These are phyloP conservation scores for Fusarium sp. DNA, from an alignment of 2,329 filamentous ascomycete species.

Conservation along the genomic window DNA sequence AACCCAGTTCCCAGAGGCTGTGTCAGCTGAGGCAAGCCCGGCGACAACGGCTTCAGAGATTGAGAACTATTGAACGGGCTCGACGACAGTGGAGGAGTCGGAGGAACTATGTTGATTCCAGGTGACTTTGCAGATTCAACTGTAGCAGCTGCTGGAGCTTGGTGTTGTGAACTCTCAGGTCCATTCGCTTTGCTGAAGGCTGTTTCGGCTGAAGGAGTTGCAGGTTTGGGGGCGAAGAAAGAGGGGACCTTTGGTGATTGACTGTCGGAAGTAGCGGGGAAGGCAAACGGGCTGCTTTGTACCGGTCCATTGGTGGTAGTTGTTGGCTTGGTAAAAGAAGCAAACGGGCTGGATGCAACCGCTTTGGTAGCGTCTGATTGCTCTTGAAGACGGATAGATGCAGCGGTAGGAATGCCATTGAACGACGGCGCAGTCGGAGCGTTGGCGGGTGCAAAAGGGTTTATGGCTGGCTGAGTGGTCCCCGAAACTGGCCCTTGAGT, in stretches of 20 bases:
- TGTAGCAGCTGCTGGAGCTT: not conserved
- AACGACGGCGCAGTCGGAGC: constrained; percentile 17
- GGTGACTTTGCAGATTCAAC: constrained; percentile 27
- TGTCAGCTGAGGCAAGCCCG: not conserved
- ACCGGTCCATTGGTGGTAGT: constrained; percentile 1
- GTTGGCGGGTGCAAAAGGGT: constrained; percentile 39
- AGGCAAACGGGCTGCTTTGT: constrained; percentile 28
- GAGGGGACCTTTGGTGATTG: constrained; percentile 7
- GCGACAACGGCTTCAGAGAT: not conserved
- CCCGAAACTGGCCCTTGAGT: constrained; percentile 22
- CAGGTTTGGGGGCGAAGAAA: constrained; percentile 24
- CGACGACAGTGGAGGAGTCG: constrained; percentile 35
- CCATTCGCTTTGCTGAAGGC: constrained; percentile 11
- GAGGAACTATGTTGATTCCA: constrained; percentile 27
- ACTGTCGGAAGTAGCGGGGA: constrained; percentile 9
- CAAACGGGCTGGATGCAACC: constrained; percentile 35
- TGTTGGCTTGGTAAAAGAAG: constrained; percentile 21
- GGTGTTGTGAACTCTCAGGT: not conserved
- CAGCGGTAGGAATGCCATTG: constrained; percentile 16
- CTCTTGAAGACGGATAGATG: constrained; percentile 9
- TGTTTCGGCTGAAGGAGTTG: constrained; percentile 6
- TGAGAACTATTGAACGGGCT: constrained; percentile 20
- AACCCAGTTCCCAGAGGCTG: constrained; percentile 1
- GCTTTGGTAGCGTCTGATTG: constrained; percentile 14
- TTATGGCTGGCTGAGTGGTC: constrained; percentile 25